These are phyloP conservation scores for Trypanosoma melophagium DNA, from an alignment of 208 protist genomes.

Conservation along the genomic window DNA sequence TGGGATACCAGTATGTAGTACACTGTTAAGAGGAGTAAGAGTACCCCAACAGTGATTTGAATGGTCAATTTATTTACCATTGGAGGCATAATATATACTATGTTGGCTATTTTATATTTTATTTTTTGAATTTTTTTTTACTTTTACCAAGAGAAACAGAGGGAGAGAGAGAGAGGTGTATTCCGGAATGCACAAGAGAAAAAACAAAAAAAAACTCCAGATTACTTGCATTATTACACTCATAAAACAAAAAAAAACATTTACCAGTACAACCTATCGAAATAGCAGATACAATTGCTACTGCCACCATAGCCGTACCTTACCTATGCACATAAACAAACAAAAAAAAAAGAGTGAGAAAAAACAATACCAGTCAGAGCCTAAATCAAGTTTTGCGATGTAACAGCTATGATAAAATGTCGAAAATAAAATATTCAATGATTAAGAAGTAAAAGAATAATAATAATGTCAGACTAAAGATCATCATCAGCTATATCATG, in stretches of 20 bases:
- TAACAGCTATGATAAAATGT: not conserved
- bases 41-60: no score
- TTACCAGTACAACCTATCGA: not conserved
- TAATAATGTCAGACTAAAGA: constrained; percentile 1
- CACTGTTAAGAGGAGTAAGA: no score
- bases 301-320: no score
- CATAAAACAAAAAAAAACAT: not conserved
- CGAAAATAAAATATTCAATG: not conserved
- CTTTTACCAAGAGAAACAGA: not conserved
- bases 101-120: no score
- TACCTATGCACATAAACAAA: constrained; percentile 18
- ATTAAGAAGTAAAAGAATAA: no score
- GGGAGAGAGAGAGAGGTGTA: constrained; percentile 7
- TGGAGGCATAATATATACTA: no score
- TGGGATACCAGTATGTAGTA: no score
- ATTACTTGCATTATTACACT: not conserved
- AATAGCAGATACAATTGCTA: no score
- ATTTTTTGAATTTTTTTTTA: no score
- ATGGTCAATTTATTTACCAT: no score
- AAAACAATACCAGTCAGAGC: not conserved
- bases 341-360: constrained; percentile 7
- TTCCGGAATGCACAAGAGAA: no score
- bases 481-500: constrained; percentile 7
- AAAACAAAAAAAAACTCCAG: not conserved
- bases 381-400: not conserved